Evolutionary conservation across 2,329 filamentous ascomycete species (phyloP).

Genomic region (Claviceps spartinae): DNA sequence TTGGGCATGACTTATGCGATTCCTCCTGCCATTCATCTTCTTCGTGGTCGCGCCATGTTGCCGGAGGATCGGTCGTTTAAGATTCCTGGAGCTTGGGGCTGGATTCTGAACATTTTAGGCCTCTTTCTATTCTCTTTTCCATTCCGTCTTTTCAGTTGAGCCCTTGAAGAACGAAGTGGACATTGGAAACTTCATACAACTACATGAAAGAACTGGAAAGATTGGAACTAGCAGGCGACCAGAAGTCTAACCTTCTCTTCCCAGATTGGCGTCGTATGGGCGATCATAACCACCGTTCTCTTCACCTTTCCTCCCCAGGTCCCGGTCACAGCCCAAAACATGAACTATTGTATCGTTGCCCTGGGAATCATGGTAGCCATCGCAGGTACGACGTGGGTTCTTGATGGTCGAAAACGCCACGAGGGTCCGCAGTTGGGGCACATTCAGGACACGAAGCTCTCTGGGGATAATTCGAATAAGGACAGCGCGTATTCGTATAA

Average conservation of each 20-base stretch:
- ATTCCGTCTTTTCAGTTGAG: too few species aligned
- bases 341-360: slow-evolving; percentile 45
- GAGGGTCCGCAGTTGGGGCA: slow-evolving; percentile 18
- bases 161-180: background rate
- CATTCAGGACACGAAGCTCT: slow-evolving; percentile 3
- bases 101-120: slow-evolving; percentile 19
- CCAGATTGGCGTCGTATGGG: slow-evolving; percentile 44
- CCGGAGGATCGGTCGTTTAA: slow-evolving; percentile 33
- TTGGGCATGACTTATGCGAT: slow-evolving; percentile 65
- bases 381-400: slow-evolving; percentile 28
- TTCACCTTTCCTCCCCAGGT: slow-evolving; percentile 60
- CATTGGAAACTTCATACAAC: too few species aligned
- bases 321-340: slow-evolving; percentile 51
- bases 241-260: background rate
- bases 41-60: slow-evolving; percentile 52
- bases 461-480: too few species aligned
- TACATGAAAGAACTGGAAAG: too few species aligned
- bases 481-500: too few species aligned
- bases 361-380: slow-evolving; percentile 35
- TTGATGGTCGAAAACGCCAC: slow-evolving; percentile 35
- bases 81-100: slow-evolving; percentile 22
- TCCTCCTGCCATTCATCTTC: slow-evolving; percentile 54
- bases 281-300: slow-evolving; percentile 56
- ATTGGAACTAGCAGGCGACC: background rate
- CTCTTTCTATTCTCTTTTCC: background rate